Evolutionary conservation across 768 basidiomycete genomes (phyloP).

Genomic region (Boletus rubroflammeus): DNA sequence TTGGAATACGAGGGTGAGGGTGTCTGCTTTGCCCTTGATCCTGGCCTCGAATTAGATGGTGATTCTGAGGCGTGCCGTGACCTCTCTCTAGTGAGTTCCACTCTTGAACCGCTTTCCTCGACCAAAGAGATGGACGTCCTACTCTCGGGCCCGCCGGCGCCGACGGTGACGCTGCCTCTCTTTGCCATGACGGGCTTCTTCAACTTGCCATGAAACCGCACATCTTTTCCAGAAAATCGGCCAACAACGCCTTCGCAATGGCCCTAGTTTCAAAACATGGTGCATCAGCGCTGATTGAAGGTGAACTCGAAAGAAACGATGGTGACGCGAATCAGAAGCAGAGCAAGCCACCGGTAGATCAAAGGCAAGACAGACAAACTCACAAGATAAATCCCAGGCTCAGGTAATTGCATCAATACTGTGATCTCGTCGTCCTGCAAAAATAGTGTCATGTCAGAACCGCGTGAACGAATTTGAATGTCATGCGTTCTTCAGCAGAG

Average conservation of each 20-base stretch:
- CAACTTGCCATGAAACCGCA: constrained; percentile 68
- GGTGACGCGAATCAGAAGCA: background rate
- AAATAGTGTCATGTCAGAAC: constrained; percentile 10
- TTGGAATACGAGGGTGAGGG: constrained; percentile 16
- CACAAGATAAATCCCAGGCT: constrained; percentile 62
- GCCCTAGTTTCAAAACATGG: constrained; percentile 43
- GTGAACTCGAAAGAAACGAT: background rate
- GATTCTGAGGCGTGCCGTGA: constrained; percentile 15
- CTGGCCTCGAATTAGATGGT: constrained; percentile 15
- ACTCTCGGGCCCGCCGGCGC: background rate
- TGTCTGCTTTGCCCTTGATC: constrained; percentile 15
- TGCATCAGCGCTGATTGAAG: constrained; percentile 1
- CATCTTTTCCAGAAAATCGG: constrained; percentile 58
- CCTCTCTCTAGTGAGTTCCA: constrained; percentile 1
- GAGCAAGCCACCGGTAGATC: background rate
- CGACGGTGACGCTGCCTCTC: constrained; percentile 35
- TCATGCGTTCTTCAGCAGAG: background rate
- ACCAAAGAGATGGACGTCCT: constrained; percentile 20
- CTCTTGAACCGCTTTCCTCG: constrained; percentile 3
- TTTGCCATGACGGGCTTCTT: constrained; percentile 81
- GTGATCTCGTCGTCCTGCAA: constrained; percentile 73
- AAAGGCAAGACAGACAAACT: constrained; percentile 19
- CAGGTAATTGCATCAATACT: constrained; percentile 67
- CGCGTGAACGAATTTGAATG: background rate
- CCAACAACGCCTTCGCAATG: constrained; percentile 88